Evolutionary conservation across 345 rosid genomes (phyloP).

Genomic region (Eutrema heterophyllum): DNA sequence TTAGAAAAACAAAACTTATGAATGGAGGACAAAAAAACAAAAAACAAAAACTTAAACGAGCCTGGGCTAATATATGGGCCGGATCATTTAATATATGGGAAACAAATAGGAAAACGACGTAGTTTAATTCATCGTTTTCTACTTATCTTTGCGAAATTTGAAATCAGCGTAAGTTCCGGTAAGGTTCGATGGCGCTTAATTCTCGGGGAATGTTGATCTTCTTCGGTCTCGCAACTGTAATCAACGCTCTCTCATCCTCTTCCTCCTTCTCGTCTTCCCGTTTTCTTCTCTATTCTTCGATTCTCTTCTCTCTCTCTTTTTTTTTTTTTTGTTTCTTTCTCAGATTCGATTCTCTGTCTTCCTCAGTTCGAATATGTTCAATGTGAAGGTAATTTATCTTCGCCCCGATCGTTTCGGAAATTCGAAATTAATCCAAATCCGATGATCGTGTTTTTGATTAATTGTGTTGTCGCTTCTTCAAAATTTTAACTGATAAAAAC

Average conservation of each 20-base stretch:
- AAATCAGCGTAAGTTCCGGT: conserved; percentile 14
- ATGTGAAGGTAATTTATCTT: background rate
- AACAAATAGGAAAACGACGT: background rate
- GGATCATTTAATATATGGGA: background rate
- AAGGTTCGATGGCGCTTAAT: conserved; percentile 44
- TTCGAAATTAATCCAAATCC: background rate
- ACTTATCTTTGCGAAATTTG: background rate
- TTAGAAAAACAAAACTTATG: too few relatives aligned
- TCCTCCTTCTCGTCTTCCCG: conserved; percentile 25
- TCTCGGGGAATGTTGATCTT: conserved; percentile 45
- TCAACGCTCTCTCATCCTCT: background rate
- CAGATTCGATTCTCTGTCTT: background rate
- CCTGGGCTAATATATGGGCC: background rate
- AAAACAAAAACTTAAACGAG: background rate
- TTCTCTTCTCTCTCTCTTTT: background rate
- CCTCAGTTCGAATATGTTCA: background rate
- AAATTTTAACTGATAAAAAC: too few relatives aligned
- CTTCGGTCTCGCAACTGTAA: background rate
- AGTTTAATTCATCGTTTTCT: background rate
- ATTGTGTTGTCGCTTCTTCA: background rate
- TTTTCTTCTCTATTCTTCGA: conserved; percentile 13
- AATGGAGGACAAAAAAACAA: background rate
- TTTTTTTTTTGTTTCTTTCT: background rate
- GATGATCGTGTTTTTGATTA: background rate
- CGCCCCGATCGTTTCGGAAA: background rate